Evolutionary conservation across 2,329 filamentous ascomycete species (phyloP), one percentile per base, ranked within the genome.

Genomic region (Ceratocystiopsis minuta): DNA sequence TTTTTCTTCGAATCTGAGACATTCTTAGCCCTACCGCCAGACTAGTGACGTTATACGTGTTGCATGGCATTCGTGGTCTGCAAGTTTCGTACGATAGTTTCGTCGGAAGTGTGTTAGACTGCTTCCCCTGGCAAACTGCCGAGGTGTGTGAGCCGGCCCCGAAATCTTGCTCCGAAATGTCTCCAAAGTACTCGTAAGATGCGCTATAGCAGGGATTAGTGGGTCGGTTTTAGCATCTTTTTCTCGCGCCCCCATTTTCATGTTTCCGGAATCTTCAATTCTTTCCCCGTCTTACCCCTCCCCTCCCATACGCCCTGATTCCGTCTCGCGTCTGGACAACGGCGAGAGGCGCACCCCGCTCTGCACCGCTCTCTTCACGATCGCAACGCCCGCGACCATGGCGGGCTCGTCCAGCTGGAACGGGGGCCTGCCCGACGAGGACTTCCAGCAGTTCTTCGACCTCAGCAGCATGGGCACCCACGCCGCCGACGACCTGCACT

Each of bases 381-480:
- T 14, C 20, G n/a, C 34, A 11, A n/a, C 20, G 6, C 20, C 17
- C 35, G 55, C 54, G 6, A n/a, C 14, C 56, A 70, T 64, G 60
- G 72, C 74, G 67, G 62, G 67, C 50, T 64, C 68, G 40, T 57
- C 61, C 43, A 55, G 57, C 47, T 78, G 73, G 74, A 67, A 67
- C 49, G 62, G 64, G 39, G 60, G 62, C 45, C 61, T 75, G 56
- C 60, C 62, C 40, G 72, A 77, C 38, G 73, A 78, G 54, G 73
- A 76, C 34, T 77, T 78, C 53, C 66, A 74, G 48, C 72, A 78
- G 49, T 78, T 76, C 45, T 62, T 79, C 46, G 68, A 77, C 49
- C 70, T 79, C 62, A 67, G 65, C 44, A 60, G 58, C 50, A 72
- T 77, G 61, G 63, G 62, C 28, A 65, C 58, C 46, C 57, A 78